Evolutionary conservation across 108 stramenopile genomes (phyloP).

Genomic region (Nannochloropsis oceanica): DNA sequence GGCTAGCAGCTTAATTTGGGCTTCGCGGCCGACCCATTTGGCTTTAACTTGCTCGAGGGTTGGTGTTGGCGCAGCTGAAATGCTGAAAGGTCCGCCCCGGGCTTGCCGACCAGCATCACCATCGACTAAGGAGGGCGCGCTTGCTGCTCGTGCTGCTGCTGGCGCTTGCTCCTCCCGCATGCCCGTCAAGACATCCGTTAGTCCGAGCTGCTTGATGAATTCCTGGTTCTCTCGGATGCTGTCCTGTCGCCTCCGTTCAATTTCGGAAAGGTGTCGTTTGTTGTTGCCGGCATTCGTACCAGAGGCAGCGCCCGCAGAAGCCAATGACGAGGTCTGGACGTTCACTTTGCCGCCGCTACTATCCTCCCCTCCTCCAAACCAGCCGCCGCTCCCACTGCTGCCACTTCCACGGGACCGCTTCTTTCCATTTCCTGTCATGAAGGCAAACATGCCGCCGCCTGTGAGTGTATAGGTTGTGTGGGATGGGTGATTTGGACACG

Average conservation of each 20-base stretch:
- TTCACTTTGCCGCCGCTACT: neutral
- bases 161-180: neutral
- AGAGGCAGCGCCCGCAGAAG: no score
- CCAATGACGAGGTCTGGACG: no score
- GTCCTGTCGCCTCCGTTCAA: neutral
- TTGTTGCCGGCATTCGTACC: neutral
- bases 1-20: neutral
- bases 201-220: neutral
- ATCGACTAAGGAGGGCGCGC: neutral
- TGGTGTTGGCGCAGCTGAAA: neutral
- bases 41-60: neutral
- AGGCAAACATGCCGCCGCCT: neutral
- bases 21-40: neutral
- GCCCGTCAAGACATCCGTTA: neutral
- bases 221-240: neutral
- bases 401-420: neutral
- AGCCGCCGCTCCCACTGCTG: neutral
- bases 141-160: no score
- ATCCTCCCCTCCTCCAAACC: neutral
- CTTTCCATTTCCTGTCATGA: neutral
- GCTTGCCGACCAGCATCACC: neutral
- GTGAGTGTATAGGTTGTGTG: neutral
- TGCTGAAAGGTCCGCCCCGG: neutral
- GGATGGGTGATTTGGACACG: no score
- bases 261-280: neutral